Conservation (phyloP, 306 rosid species). For the Prunus armeniaca region DNA sequence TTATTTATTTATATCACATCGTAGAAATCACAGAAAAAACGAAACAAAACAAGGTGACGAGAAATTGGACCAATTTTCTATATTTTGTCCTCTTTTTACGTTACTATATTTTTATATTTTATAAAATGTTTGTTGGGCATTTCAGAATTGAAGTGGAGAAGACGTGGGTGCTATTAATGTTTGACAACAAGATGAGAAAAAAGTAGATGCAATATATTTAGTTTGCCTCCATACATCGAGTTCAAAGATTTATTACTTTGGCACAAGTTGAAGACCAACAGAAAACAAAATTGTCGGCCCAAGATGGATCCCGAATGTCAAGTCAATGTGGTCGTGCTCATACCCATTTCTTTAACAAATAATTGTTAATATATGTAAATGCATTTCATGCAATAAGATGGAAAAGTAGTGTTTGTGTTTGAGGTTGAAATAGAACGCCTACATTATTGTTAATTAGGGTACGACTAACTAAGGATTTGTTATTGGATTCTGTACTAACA, state of each 20-base stretch:
- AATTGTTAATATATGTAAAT: neutral
- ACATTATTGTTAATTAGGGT: neutral
- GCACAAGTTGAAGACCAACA: neutral
- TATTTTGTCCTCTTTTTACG: neutral
- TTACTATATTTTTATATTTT: neutral
- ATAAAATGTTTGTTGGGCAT: neutral
- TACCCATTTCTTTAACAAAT: neutral
- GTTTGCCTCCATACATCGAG: neutral
- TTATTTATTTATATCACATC: neutral
- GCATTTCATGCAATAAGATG: conserved; percentile 15
- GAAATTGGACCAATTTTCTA: neutral
- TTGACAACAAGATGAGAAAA: neutral
- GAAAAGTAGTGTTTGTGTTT: neutral
- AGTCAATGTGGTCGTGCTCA: neutral
- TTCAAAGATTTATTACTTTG: neutral
- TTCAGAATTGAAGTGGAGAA: neutral
- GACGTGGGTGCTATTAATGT: neutral
- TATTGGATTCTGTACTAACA: neutral
- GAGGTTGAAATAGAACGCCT: neutral
- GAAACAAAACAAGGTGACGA: neutral
- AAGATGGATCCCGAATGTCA: neutral
- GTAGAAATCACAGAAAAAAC: neutral
- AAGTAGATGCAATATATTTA: neutral
- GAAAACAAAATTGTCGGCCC: neutral
- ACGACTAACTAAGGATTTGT: neutral